These are phyloP conservation scores for Prasinococcaceae sp. DNA, from an alignment of 139 green algal genomes.

Conservation along the genomic window DNA sequence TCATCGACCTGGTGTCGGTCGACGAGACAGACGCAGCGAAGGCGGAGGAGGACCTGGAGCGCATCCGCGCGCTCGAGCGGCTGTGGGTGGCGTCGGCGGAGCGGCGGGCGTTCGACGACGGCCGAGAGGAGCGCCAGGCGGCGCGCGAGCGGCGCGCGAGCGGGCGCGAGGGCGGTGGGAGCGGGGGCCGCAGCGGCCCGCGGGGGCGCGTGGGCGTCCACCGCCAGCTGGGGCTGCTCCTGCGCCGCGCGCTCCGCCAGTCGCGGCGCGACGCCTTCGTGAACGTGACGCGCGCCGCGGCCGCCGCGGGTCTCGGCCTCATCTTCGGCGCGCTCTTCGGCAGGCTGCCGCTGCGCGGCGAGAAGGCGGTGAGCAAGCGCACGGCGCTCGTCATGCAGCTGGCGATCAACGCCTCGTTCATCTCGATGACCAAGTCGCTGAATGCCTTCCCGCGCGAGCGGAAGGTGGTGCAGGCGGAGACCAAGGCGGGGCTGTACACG, in stretches of 20 bases:
- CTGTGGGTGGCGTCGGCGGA: too few species aligned
- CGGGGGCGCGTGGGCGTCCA: background rate
- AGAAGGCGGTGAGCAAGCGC: background rate
- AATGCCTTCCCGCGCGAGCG: conserved; percentile 1
- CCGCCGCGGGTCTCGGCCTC: background rate
- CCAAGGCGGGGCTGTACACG: conserved; percentile 16
- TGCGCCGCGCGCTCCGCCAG: background rate
- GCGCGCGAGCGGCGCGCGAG: too few species aligned
- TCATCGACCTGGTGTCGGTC: background rate
- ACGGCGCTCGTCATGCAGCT: conserved; percentile 3
- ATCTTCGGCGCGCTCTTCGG: conserved; percentile 8
- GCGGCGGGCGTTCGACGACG: too few species aligned
- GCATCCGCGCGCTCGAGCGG: too few species aligned
- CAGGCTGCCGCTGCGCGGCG: background rate
- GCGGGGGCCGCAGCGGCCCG: too few species aligned
- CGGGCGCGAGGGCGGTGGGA: too few species aligned
- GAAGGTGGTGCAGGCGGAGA: conserved; percentile 10
- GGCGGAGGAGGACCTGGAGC: too few species aligned
- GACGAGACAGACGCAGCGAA: too few species aligned
- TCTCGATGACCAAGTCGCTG: conserved; percentile 4
- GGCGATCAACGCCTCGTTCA: background rate
- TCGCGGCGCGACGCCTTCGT: background rate
- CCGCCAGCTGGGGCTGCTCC: background rate
- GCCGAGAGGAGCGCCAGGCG: too few species aligned
- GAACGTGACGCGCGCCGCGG: conserved; percentile 1